These are phyloP conservation scores for Silene noctiflora DNA, from an alignment of 179 eudicot species.

Conservation along the genomic window DNA sequence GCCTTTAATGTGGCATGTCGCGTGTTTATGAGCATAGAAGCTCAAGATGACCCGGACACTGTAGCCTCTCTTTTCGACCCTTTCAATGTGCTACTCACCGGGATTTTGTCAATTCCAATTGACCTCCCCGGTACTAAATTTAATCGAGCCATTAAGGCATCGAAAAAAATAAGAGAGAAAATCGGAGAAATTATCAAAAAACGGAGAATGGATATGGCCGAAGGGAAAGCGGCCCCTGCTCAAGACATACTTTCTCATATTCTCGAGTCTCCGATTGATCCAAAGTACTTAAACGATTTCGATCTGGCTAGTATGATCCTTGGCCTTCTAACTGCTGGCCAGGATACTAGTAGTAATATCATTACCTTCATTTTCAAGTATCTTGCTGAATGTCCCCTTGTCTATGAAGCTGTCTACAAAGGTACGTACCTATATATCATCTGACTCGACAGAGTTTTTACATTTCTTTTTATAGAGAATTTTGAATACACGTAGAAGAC, in stretches of 20 bases:
- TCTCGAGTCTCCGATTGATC: constrained; percentile 12
- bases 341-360: constrained; percentile 18
- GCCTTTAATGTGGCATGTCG: constrained; percentile 17
- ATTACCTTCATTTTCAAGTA: constrained; percentile 18
- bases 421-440: background rate
- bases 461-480: background rate
- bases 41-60: constrained; percentile 14
- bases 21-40: constrained; percentile 17
- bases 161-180: background rate
- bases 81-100: constrained; percentile 14
- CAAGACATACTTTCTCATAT: constrained; percentile 22
- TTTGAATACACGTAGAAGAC: background rate
- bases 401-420: constrained; percentile 15
- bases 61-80: constrained; percentile 13
- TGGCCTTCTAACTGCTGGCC: constrained; percentile 16
- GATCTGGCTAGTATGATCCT: constrained; percentile 19
- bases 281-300: constrained; percentile 14
- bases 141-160: constrained; percentile 9
- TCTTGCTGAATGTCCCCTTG: constrained; percentile 17
- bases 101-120: constrained; percentile 1
- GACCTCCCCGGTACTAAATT: constrained; percentile 19
- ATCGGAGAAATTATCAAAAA: constrained; percentile 13
- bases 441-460: background rate
- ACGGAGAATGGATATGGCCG: constrained; percentile 6
- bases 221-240: constrained; percentile 8